Evolutionary conservation across 495 filamentous ascomycete genomes (phyloP).

Genomic region (Aspergillus wentii): DNA sequence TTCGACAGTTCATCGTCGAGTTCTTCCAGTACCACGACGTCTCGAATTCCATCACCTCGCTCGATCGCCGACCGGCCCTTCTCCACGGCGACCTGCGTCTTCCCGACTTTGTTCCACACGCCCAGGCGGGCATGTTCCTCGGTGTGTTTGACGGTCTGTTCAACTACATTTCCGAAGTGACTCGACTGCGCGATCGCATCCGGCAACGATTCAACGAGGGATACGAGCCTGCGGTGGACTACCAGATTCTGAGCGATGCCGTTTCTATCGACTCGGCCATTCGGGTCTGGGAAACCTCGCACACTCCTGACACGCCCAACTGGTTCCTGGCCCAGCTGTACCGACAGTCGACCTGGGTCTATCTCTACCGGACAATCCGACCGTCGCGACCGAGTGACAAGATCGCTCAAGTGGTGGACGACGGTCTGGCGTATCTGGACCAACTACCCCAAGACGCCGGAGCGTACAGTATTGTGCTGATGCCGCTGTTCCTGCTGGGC

Average conservation of each 20-base stretch:
- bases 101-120: constrained; percentile 68
- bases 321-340: constrained; percentile 78
- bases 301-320: constrained; percentile 65
- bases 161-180: constrained; percentile 74
- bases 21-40: constrained; percentile 92
- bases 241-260: constrained; percentile 66
- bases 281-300: constrained; percentile 67
- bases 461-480: constrained; percentile 76
- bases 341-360: constrained; percentile 87
- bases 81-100: constrained; percentile 59
- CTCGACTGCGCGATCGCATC: constrained; percentile 71
- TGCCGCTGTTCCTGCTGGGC: constrained; percentile 84
- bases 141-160: constrained; percentile 89
- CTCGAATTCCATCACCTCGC: constrained; percentile 71
- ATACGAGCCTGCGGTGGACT: constrained; percentile 69
- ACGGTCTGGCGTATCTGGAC: constrained; percentile 63
- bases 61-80: constrained; percentile 50
- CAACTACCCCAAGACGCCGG: constrained; percentile 56
- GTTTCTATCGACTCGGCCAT: constrained; percentile 74
- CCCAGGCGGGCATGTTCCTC: constrained; percentile 65
- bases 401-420: constrained; percentile 71
- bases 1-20: constrained; percentile 78
- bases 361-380: constrained; percentile 79
- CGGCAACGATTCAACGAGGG: constrained; percentile 58
- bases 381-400: constrained; percentile 64